phyloP scores from a whole-genome alignment of 306 rosid species.

The Cyclanthera cordifolia region DNA sequence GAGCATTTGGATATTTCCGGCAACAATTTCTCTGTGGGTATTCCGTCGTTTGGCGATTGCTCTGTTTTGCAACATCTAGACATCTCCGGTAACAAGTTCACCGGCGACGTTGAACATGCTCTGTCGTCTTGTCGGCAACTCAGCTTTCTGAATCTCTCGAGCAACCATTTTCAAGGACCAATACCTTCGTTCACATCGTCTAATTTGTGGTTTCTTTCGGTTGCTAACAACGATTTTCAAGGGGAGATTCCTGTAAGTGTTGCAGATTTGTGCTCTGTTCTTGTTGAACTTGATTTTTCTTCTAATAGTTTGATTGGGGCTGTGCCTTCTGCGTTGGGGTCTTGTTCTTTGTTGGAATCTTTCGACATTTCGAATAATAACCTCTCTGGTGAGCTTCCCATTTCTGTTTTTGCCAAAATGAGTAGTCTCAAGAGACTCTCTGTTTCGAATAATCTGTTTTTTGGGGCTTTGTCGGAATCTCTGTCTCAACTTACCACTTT shows the following conservation, averaged over 20 bases:
- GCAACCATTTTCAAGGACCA: constrained; percentile 45
- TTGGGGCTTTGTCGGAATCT: constrained; percentile 39
- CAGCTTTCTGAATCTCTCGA: constrained; percentile 40
- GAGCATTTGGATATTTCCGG: constrained; percentile 47
- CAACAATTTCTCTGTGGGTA: constrained; percentile 43
- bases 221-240: constrained; percentile 32
- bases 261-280: constrained; percentile 30
- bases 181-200: constrained; percentile 42
- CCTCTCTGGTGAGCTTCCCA: constrained; percentile 45
- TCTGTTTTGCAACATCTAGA: constrained; percentile 41
- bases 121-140: constrained; percentile 40
- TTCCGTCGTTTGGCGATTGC: constrained; percentile 64
- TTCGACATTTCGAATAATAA: constrained; percentile 48
- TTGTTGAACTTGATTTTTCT: constrained; percentile 51
- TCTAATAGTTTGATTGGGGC: constrained; percentile 35
- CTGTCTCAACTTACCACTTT: constrained; percentile 33
- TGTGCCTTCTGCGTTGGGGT: constrained; percentile 35
- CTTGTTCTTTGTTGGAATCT: constrained; percentile 32
- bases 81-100: constrained; percentile 57
- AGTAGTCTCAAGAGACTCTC: constrained; percentile 26
- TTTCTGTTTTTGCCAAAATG: constrained; percentile 37
- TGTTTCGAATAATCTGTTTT: constrained; percentile 35
- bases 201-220: constrained; percentile 35
- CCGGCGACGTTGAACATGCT: constrained; percentile 39
- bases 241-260: constrained; percentile 41